Evolutionary conservation across 192 early-diverging fungal genomes (phyloP).

Genomic region (Gryganskiella cystojenkinii): DNA sequence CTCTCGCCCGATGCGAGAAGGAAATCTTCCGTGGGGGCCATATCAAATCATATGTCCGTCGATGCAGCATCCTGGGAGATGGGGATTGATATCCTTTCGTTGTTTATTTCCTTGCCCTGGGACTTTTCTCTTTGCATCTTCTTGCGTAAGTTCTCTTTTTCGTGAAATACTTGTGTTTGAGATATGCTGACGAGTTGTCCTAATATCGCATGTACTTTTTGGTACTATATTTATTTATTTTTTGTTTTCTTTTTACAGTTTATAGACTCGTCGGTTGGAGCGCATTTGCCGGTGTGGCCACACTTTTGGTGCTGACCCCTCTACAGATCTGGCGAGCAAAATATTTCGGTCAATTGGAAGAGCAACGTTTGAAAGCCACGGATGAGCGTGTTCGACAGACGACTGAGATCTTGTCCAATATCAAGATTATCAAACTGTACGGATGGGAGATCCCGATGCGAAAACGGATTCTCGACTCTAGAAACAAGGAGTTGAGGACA

Average conservation of each 20-base stretch:
- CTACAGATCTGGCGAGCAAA: constrained; percentile 42
- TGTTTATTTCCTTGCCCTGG: constrained; percentile 29
- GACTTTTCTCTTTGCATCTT: constrained; percentile 31
- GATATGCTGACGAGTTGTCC: too few relatives aligned
- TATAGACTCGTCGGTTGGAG: constrained; percentile 49
- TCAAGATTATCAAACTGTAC: constrained; percentile 58
- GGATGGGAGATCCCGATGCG: constrained; percentile 50
- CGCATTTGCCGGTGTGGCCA: constrained; percentile 38
- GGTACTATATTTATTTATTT: not conserved
- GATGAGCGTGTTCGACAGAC: constrained; percentile 51
- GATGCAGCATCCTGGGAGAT: constrained; percentile 46
- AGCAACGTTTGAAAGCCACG: constrained; percentile 43
- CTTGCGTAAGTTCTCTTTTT: constrained; percentile 15
- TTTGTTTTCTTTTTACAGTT: constrained; percentile 1
- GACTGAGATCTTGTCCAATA: constrained; percentile 41
- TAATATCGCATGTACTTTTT: not conserved
- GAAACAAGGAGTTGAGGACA: constrained; percentile 9
- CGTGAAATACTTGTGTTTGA: too few relatives aligned
- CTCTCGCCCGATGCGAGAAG: constrained; percentile 46
- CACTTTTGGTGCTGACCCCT: constrained; percentile 25
- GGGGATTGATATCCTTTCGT: constrained; percentile 11
- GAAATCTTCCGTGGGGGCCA: constrained; percentile 38
- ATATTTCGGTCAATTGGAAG: constrained; percentile 31
- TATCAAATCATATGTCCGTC: constrained; percentile 54
- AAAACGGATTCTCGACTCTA: constrained; percentile 8